These are phyloP conservation scores for Cokeromyces recurvatus DNA, from an alignment of 371 early-diverging fungal genomes.

Conservation along the genomic window DNA sequence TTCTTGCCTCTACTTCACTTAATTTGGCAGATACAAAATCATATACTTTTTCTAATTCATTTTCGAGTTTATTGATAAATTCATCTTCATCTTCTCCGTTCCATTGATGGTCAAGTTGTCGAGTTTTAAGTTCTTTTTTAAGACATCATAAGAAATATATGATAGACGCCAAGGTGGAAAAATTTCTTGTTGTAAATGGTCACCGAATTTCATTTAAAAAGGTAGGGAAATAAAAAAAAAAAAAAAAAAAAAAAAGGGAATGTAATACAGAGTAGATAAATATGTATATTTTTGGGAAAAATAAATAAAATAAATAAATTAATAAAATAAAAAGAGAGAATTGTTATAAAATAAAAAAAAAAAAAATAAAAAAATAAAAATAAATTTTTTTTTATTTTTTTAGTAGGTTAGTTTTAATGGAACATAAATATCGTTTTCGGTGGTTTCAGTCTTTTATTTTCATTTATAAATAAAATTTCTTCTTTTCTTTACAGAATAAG, in stretches of 20 bases:
- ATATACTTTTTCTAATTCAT: constrained; percentile 82
- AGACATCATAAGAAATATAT: constrained; percentile 17
- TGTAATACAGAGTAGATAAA: not conserved
- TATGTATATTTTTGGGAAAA: not conserved
- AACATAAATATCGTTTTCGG: no score
- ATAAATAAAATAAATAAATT: no score
- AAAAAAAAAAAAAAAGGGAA: not conserved
- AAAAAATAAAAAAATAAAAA: no score
- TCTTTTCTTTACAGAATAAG: no score
- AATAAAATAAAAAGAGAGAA: no score
- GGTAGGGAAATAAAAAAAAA: constrained; percentile 2
- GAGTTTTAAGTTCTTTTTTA: constrained; percentile 16
- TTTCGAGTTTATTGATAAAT: constrained; percentile 65
- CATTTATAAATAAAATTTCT: no score
- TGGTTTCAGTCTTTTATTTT: no score
- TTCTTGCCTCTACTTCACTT: constrained; percentile 77
- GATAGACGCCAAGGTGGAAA: constrained; percentile 26
- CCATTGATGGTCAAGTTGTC: constrained; percentile 31
- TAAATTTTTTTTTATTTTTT: no score
- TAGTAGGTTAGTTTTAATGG: no score
- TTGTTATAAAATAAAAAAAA: no score
- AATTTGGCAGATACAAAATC: constrained; percentile 76
- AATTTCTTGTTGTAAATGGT: constrained; percentile 23
- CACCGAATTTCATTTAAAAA: constrained; percentile 26
- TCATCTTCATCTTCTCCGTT: constrained; percentile 63